phyloP scores from a whole-genome alignment of 352 stramenopile species.

The Globisporangium alternatum region DNA sequence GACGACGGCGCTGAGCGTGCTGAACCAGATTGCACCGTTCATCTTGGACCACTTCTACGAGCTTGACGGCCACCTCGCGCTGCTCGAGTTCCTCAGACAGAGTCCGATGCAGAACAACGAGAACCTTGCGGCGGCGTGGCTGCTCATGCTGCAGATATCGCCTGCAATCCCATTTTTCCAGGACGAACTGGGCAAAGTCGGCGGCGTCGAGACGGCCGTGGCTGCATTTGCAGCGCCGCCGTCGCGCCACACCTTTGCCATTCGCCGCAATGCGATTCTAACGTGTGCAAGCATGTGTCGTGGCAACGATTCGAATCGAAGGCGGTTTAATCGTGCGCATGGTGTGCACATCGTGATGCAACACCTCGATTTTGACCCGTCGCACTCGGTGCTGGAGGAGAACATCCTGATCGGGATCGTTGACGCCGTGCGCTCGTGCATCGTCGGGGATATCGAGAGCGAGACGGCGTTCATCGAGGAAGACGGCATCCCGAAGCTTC shows the following conservation, averaged over 20 bases:
- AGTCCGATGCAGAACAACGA: conserved; percentile 34
- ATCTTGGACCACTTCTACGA: conserved; percentile 63
- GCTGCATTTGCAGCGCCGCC: conserved; percentile 41
- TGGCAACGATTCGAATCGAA: conserved; percentile 43
- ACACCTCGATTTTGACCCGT: conserved; percentile 45
- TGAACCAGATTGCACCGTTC: conserved; percentile 50
- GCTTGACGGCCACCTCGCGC: conserved; percentile 36
- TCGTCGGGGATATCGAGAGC: conserved; percentile 50
- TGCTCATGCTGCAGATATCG: conserved; percentile 53
- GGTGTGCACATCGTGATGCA: conserved; percentile 42
- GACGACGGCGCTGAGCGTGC: conserved; percentile 48
- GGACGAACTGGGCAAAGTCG: conserved; percentile 40
- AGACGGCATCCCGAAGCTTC: conserved; percentile 56
- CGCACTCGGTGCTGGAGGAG: conserved; percentile 60
- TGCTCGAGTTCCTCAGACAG: conserved; percentile 52
- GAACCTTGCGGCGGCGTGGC: conserved; percentile 40
- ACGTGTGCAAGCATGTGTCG: conserved; percentile 57
- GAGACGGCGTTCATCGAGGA: conserved; percentile 58
- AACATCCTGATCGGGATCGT: conserved; percentile 63
- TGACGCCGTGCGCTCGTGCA: conserved; percentile 59
- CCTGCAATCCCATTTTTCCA: conserved; percentile 32
- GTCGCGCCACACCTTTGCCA: conserved; percentile 52
- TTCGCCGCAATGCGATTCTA: conserved; percentile 63
- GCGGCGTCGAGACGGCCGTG: conserved; percentile 49
- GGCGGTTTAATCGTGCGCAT: conserved; percentile 45